phyloP scores from a whole-genome alignment of 208 protist genomes.

The Trypanosomatidae sp. region DNA sequence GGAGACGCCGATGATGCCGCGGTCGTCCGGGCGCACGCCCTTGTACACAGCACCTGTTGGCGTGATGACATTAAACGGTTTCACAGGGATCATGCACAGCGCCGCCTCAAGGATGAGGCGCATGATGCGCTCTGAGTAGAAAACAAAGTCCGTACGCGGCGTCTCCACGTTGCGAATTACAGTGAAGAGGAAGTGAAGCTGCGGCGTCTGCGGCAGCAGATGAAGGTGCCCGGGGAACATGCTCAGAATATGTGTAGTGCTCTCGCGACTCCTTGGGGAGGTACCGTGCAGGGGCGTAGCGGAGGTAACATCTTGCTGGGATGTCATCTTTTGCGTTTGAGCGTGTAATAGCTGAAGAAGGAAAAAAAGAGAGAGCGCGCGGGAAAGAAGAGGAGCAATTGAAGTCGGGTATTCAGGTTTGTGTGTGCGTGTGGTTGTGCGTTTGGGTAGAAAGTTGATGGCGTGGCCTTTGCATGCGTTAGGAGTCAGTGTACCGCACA shows the following conservation, averaged over 20 bases:
- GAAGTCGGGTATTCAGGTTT: too few relatives aligned
- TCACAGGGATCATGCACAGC: constrained; percentile 86
- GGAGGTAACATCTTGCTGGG: constrained; percentile 6
- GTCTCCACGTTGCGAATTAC: constrained; percentile 94
- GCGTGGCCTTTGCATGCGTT: too few relatives aligned
- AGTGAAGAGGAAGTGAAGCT: constrained; percentile 94
- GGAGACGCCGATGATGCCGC: constrained; percentile 95
- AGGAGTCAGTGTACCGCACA: neutral
- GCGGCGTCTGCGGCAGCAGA: constrained; percentile 80
- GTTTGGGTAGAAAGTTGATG: too few relatives aligned
- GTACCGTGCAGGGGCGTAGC: constrained; percentile 29
- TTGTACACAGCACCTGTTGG: constrained; percentile 87
- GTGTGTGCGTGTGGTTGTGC: too few relatives aligned
- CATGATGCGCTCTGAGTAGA: constrained; percentile 97
- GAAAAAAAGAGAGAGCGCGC: neutral
- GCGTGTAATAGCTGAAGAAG: neutral
- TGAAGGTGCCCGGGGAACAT: constrained; percentile 67
- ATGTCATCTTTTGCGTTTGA: neutral
- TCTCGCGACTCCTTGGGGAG: constrained; percentile 24
- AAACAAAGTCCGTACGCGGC: constrained; percentile 95
- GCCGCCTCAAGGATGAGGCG: constrained; percentile 94
- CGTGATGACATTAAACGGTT: constrained; percentile 86
- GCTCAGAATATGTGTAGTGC: constrained; percentile 55
- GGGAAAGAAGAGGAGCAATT: too few relatives aligned
- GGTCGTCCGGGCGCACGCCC: constrained; percentile 67